Base-by-base conservation (phyloP, 2,329 filamentous ascomycete species). In the Pleurostoma richardsiae region DNA sequence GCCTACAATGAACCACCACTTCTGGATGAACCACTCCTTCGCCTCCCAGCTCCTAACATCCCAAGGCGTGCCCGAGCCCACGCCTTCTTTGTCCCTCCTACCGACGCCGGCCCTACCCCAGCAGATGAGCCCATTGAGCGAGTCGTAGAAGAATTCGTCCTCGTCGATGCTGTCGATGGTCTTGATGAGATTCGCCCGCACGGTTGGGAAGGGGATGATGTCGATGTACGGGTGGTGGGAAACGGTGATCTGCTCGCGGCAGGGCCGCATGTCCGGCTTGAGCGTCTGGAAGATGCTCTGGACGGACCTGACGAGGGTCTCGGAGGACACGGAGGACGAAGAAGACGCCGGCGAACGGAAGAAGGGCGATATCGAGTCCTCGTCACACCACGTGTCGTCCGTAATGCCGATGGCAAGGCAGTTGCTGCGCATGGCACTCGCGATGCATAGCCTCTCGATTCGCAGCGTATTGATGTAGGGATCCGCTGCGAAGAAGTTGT, bases 401-500 rank as follows among this genome's bases (percentile, higher is more conserved):
- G 50, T 54, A 26, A 63, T 46, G 4, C 58, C 58, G 8, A 63
- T 40, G 19, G 60, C 56, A 2, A 45, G 31, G 26, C 49, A 51
- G 8, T 51, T 51, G n/a, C 39, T 30, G 43, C 43, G 46, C 41
- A 54, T 52, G 3, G 60, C 59, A 3, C 55, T 42, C 2, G 60
- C 28, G 4, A 51, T 60, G 48, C 60, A 63, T 6, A 60, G 31
- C 4, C 49, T 47, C 19, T 63, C 58, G 19, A 63, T 27, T 4
- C 59, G 60, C 10, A 63, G 49, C 33, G 51, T 43, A 41, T 59
- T 62, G 46, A 47, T 36, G 26, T 58, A 59, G 38, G 53, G 58
- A 44, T 61, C 56, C 19, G 57, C 49, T 4, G 30, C 29, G 26
- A 30, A n/a, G 11, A 45, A 30, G n/a, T 38, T 49, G 19, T 19